Evolutionary conservation across 305 asterid genomes (phyloP).

Genomic region (Fraxinus baroniana): DNA sequence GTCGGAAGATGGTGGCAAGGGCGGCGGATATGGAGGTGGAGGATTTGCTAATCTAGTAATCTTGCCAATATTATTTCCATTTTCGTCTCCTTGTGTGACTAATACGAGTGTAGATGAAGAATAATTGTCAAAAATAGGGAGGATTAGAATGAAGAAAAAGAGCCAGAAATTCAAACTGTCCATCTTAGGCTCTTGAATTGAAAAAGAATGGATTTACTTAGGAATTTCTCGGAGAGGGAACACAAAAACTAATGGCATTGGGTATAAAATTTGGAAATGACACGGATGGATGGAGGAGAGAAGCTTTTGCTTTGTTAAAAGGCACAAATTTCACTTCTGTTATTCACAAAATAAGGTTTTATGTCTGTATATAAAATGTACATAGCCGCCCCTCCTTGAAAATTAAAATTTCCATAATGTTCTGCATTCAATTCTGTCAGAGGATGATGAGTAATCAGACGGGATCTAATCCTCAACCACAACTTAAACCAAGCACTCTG

Average conservation of each 20-base stretch:
- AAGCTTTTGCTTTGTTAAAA: neutral
- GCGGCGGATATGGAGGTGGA: slow-evolving; percentile 22
- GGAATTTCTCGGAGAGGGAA: slow-evolving; percentile 17
- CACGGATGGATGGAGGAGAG: neutral
- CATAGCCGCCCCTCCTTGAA: slow-evolving; percentile 13
- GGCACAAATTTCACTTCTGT: slow-evolving; percentile 29
- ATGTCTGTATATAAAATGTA: neutral
- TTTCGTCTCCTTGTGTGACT: neutral
- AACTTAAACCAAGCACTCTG: slow-evolving; percentile 20
- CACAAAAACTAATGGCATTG: slow-evolving; percentile 29
- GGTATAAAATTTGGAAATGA: slow-evolving; percentile 8
- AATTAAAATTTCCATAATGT: neutral
- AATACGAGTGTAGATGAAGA: slow-evolving; percentile 10
- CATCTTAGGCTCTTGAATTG: slow-evolving; percentile 28
- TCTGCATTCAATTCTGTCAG: slow-evolving; percentile 11
- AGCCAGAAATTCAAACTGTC: slow-evolving; percentile 22
- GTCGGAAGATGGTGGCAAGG: neutral
- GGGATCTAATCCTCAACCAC: slow-evolving; percentile 30
- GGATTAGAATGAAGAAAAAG: neutral
- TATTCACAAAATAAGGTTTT: neutral
- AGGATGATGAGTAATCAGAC: slow-evolving; percentile 6
- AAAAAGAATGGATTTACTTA: neutral
- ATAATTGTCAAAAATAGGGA: neutral
- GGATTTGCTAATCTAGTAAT: neutral
- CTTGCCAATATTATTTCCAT: slow-evolving; percentile 3